Conservation (phyloP, 2,329 filamentous ascomycete genomes). For the Purpureocillium takamizusanense region DNA sequence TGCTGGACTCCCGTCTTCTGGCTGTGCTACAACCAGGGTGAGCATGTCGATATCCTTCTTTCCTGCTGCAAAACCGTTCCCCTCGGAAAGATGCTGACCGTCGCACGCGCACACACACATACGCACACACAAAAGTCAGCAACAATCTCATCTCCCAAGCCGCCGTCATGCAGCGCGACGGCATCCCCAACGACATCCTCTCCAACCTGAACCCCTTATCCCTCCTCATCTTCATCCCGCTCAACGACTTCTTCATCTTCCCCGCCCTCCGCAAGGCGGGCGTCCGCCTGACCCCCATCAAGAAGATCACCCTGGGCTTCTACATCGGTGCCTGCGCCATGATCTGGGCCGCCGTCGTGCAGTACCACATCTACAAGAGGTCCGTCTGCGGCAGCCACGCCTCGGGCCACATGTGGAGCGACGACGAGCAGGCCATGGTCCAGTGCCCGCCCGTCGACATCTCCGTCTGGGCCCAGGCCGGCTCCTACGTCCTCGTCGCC, state of each 20-base stretch:
- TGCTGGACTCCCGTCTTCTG: slow-evolving; percentile 57
- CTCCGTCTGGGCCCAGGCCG: slow-evolving; percentile 54
- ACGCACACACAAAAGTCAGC: too few relatives aligned
- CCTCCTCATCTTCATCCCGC: slow-evolving; percentile 64
- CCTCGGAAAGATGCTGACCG: too few relatives aligned
- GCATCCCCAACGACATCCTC: slow-evolving; percentile 69
- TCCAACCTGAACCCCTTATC: slow-evolving; percentile 66
- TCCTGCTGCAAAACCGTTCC: too few relatives aligned
- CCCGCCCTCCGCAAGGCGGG: slow-evolving; percentile 54
- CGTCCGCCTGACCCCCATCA: slow-evolving; percentile 65
- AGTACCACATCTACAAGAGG: slow-evolving; percentile 55
- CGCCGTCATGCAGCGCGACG: slow-evolving; percentile 55
- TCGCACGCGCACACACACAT: too few relatives aligned
- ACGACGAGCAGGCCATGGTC: slow-evolving; percentile 22
- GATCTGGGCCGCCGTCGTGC: slow-evolving; percentile 43
- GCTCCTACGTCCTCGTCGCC: slow-evolving; percentile 38
- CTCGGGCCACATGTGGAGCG: slow-evolving; percentile 10
- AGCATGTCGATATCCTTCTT: too few relatives aligned
- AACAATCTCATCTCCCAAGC: slow-evolving; percentile 56
- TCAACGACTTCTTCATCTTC: slow-evolving; percentile 61
- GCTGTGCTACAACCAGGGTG: slow-evolving; percentile 38
- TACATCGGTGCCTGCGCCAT: slow-evolving; percentile 53
- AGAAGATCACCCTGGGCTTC: slow-evolving; percentile 64
- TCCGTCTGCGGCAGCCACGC: slow-evolving; percentile 45
- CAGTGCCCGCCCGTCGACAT: slow-evolving; percentile 34